Evolutionary conservation across 352 stramenopile genomes (phyloP), one percentile per base, ranked within the genome.

Genomic region (Pythium periplocum): DNA sequence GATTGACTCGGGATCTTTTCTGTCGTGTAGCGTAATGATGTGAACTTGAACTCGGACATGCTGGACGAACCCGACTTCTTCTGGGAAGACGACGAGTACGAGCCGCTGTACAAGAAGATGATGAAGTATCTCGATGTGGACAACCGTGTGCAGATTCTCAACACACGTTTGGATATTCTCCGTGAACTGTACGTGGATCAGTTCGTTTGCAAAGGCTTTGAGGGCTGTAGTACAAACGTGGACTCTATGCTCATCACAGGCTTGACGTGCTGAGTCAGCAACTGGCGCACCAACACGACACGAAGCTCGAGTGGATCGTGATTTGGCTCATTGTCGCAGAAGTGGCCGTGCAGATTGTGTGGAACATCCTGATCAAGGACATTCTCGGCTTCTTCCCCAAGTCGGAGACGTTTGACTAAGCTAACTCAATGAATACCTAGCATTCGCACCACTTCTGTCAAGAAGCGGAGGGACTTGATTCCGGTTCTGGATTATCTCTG

Each of bases 41-140:
- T 98, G 41, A 98, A 98, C 55, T 61, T 98, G 31, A 95, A 98
- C 56, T 96, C 84, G 40, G 91, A 98, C 50, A 96, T 98, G 65
- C 75, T 98, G 35, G 90, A 97, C 57, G 95, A 95, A 38, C 92
- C 92, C 1, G 90, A 98, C 48, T 97, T 96, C 48, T 97, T 98
- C 64, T 98, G 92, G 93, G 89, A 98, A 60, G 79, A 96, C 43
- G 87, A 98, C 59, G 69, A 94, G 55, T 96, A 93, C 57, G 87
- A 98, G 63, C 90, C 90, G 4, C 55, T 94, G 48, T 98, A 98
- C 71, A 79, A 92, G 59, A 89, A 90, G 52, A 76, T 97, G 54
- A 86, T 90, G 64, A 87, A 92, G 62, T 98, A 98, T 61, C 67
- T 98, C 39, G 92, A 97, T 48, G 86, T 98, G 55, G 82, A 95